Evolutionary conservation across 1,139 yeast species (phyloP), one percentile per base, ranked within the genome.

Genomic region (Hansenula anomala): DNA sequence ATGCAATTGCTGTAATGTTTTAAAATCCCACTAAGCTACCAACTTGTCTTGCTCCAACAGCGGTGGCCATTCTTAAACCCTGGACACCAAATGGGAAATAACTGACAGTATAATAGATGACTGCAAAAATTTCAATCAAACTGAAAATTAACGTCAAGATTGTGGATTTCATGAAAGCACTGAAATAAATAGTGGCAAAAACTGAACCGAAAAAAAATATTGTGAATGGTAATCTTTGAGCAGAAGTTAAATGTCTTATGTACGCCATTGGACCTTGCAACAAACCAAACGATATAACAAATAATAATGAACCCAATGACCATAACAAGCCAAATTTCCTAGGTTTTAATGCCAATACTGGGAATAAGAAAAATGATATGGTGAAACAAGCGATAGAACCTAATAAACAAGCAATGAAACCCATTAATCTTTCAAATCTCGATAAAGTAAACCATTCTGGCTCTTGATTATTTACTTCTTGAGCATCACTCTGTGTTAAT

Each of bases 61-160:
- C 74, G 13, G 94, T 78, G 33, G 92, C 80, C 78, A 88, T 81
- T 38, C 89, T 80, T 52, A 90, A 65, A 4, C 95, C 86, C 49
- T 86, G 86, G 0, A 95, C 88, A 11, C 97, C 97, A 66, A 89
- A 86, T 24, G 98, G 98, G 70, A 92, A 92, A 60, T 92, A 92
- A 56, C 96, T 86, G 29, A 92, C 71, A 0, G 92, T 81, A 59
- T 92, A 92, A 71, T 94, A 92, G 14, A 87, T 54, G 11, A 94
- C 90, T 1, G 97, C 94, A 45, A 92, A 64, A 16, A 89, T 67
- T 60, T 92, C 97, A 19, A 86, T 63, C 6, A 85, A 61, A 40
- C 95, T 84, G 19, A 89, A 80, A 15, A 89, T 56, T 25, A 92
- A 65, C 0, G 97, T 89, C 41, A 89, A 64, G 13, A 92, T 57